A percentile compares a stretch with the other conserved stretches of the same genome.
phyloP scores from a whole-genome alignment of 1,284 basidiomycete genomes.

The Sporisorium reilianum region DNA sequence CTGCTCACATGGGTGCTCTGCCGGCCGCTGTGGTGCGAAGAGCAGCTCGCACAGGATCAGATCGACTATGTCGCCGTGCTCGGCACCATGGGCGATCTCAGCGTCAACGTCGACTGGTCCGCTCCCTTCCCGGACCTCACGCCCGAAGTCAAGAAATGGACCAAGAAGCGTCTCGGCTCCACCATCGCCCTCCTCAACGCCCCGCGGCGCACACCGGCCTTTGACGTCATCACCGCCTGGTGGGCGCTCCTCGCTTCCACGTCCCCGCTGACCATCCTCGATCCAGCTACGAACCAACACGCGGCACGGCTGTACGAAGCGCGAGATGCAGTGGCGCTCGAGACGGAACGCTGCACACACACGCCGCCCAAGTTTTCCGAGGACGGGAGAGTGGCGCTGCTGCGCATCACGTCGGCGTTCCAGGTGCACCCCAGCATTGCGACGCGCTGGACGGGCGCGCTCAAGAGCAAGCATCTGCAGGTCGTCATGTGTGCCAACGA shows the following conservation, averaged over 20 bases:
- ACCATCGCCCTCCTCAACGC: conserved; percentile 57
- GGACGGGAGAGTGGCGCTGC: conserved; percentile 53
- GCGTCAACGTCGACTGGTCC: conserved; percentile 52
- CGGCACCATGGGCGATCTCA: conserved; percentile 57
- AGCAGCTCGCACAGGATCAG: conserved; percentile 18
- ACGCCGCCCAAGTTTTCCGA: conserved; percentile 58
- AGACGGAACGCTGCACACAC: conserved; percentile 57
- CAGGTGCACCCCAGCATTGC: conserved; percentile 61
- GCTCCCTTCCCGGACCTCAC: conserved; percentile 56
- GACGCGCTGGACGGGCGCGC: conserved; percentile 55
- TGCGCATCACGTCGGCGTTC: conserved; percentile 48
- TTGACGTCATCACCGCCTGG: conserved; percentile 51
- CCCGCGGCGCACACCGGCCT: conserved; percentile 46
- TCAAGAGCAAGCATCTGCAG: conserved; percentile 52
- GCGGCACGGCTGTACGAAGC: conserved; percentile 45
- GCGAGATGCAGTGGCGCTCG: conserved; percentile 35
- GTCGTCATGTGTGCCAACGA: conserved; percentile 61
- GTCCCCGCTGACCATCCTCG: conserved; percentile 40
- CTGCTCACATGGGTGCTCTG: conserved; percentile 56
- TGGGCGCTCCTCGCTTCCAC: conserved; percentile 36
- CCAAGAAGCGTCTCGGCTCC: conserved; percentile 50
- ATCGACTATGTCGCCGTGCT: conserved; percentile 57
- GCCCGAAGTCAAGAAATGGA: conserved; percentile 52
- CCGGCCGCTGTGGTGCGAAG: conserved; percentile 37
- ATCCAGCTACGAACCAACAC: conserved; percentile 34